Conservation (phyloP, 2,329 filamentous ascomycete genomes). For the Plectosphaerella cucumerina region DNA sequence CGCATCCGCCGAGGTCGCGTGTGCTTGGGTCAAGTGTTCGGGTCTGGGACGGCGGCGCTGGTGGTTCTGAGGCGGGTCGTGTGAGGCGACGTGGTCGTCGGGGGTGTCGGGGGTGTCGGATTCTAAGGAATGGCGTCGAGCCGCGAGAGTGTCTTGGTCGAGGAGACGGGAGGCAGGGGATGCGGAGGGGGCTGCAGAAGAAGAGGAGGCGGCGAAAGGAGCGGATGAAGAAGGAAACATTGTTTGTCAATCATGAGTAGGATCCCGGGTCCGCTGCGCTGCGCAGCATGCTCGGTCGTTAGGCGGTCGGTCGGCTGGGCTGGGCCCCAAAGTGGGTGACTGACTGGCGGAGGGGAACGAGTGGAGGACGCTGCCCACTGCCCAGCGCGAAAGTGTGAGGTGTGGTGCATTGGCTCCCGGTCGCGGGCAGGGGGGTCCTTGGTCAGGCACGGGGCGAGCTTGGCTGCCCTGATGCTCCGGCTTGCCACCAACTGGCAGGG, state of each 20-base stretch:
- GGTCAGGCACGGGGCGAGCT: too few species aligned
- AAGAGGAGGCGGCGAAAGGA: neutral
- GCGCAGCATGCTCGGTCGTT: neutral
- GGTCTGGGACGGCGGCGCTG: neutral
- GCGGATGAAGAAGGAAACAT: neutral
- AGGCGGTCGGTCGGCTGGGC: neutral
- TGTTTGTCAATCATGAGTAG: neutral
- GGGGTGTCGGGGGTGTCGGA: neutral
- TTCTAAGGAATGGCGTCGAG: conserved; percentile 4
- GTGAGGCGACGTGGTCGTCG: neutral
- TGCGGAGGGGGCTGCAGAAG: conserved; percentile 4
- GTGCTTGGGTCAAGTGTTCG: conserved; percentile 6
- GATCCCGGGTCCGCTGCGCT: neutral
- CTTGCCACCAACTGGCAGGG: too few species aligned
- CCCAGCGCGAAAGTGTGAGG: too few species aligned
- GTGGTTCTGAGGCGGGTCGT: neutral
- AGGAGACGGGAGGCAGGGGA: conserved; percentile 6
- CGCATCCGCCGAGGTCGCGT: conserved; percentile 8
- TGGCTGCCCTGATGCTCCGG: too few species aligned
- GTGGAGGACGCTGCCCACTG: too few species aligned
- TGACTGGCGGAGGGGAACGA: too few species aligned
- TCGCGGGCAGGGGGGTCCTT: too few species aligned
- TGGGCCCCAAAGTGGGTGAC: neutral
- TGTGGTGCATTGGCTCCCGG: too few species aligned
- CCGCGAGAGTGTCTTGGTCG: conserved; percentile 7